Base-by-base conservation (phyloP, 2,329 filamentous ascomycete genomes). In the Fusarium nisikadoi region DNA sequence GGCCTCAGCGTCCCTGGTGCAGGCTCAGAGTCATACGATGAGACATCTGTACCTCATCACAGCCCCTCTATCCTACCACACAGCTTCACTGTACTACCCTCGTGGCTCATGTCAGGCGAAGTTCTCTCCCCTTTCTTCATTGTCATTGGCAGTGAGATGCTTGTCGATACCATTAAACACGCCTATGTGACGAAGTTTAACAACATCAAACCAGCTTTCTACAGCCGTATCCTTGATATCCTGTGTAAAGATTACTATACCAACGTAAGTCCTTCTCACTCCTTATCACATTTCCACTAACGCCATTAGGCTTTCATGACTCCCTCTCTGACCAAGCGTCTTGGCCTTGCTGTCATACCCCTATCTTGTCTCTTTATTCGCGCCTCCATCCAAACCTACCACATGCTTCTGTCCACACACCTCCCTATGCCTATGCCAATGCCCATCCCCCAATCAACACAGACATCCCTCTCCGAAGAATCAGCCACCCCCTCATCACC, bases 141-240 rank as follows among this genome's bases (percentile, higher is more conserved):
- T 12, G 97, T 99, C 1, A 89, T 99, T 11, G 95, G 95, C 3
- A 97, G 94, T 70, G 96, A 99, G 83, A 98, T 98, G 91, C 84
- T 97, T 13, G 96, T 99, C 4, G 96, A 99, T 82, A 95, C 93
- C 89, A 89, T 98, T 80, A 99, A 99, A 81, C 97, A 99, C 79
- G 94, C 94, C 27, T 99, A 98, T 80, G 97, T 99, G 80, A 95
- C 92, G 79, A 99, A 99, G 80, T 99, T 99, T 85, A 99, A 99
- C 86, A 97, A 97, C 76, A 94, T 95, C 74, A 95, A 96, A 72
- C 96, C 96, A 6, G 90, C 89, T 11, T 93, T 99, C 62, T 99
- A 99, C 80, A 89, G 90, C 57, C 90, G 94, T 29, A 97, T 96
- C 79, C 88, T 98, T 20, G 97, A 99, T 78, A 93, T 99, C 8